These are phyloP conservation scores for Colletotrichum costaricense DNA, from an alignment of 2,329 filamentous ascomycete species.

Conservation along the genomic window DNA sequence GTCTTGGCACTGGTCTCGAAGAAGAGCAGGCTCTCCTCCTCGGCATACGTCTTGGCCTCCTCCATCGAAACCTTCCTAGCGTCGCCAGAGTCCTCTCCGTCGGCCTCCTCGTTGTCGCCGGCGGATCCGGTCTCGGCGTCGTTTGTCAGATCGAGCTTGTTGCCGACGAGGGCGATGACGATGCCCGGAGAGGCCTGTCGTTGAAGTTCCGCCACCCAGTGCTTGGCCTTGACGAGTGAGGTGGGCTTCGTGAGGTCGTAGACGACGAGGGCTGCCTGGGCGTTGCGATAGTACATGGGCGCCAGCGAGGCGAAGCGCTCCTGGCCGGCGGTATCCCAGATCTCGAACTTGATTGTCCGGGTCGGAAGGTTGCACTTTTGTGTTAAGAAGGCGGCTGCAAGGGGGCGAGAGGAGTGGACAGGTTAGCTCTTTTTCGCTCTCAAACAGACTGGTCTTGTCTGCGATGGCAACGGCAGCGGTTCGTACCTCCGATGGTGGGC, in stretches of 20 bases:
- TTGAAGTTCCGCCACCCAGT: slow-evolving; percentile 98
- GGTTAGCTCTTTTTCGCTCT: slow-evolving; percentile 22
- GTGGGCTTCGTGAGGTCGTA: slow-evolving; percentile 98
- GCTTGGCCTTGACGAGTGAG: slow-evolving; percentile 95
- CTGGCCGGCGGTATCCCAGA: slow-evolving; percentile 98
- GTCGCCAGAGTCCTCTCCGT: slow-evolving; percentile 74
- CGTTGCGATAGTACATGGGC: slow-evolving; percentile 99
- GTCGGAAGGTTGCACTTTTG: slow-evolving; percentile 98
- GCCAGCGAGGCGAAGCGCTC: slow-evolving; percentile 96
- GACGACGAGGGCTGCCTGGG: slow-evolving; percentile 95
- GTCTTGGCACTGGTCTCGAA: slow-evolving; percentile 99
- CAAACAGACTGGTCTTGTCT: not conserved
- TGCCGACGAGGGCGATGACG: slow-evolving; percentile 95
- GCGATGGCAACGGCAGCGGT: not conserved
- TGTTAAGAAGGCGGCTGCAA: slow-evolving; percentile 90
- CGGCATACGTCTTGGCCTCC: slow-evolving; percentile 92
- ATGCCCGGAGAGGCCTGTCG: slow-evolving; percentile 96
- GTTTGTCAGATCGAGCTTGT: slow-evolving; percentile 91
- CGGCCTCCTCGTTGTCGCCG: slow-evolving; percentile 59
- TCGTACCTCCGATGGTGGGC: slow-evolving; percentile 94
- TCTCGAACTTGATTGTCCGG: slow-evolving; percentile 92
- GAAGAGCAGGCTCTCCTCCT: slow-evolving; percentile 93
- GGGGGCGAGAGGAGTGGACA: slow-evolving; percentile 13
- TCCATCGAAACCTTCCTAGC: slow-evolving; percentile 90
- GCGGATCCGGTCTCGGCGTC: slow-evolving; percentile 65